phyloP scores from a whole-genome alignment of 2,329 filamentous ascomycete species.

The Bipolaris victoriae region DNA sequence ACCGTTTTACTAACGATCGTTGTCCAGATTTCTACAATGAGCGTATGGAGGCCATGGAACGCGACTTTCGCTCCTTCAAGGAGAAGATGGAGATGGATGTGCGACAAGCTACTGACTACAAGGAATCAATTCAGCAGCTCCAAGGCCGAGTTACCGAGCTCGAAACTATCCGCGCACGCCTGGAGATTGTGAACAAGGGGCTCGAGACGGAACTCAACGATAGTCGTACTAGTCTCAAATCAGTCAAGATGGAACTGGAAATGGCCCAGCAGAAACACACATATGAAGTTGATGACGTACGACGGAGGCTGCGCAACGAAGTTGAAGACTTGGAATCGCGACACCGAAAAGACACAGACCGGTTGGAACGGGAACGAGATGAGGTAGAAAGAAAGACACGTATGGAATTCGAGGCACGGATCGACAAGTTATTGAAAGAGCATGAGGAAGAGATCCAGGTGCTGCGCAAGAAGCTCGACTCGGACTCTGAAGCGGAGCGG shows the following conservation, averaged over 20 bases:
- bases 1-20: slow-evolving; percentile 74
- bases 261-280: slow-evolving; percentile 60
- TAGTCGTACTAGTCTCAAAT: slow-evolving; percentile 59
- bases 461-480: slow-evolving; percentile 66
- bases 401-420: slow-evolving; percentile 58
- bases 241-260: slow-evolving; percentile 58
- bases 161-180: slow-evolving; percentile 58
- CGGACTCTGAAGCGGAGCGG: slow-evolving; percentile 71
- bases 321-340: slow-evolving; percentile 62
- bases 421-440: slow-evolving; percentile 63
- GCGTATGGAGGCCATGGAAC: slow-evolving; percentile 76
- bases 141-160: slow-evolving; percentile 71
- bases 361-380: slow-evolving; percentile 59
- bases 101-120: slow-evolving; percentile 70
- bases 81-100: slow-evolving; percentile 73
- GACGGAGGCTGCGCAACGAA: slow-evolving; percentile 62
- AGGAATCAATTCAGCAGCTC: slow-evolving; percentile 75
- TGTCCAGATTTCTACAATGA: slow-evolving; percentile 78
- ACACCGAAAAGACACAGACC: slow-evolving; percentile 63
- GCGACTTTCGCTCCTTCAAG: slow-evolving; percentile 73
- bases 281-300: slow-evolving; percentile 59
- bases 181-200: slow-evolving; percentile 59
- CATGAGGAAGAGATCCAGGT: slow-evolving; percentile 73
- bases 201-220: slow-evolving; percentile 73
- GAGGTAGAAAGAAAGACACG: slow-evolving; percentile 52